These are phyloP conservation scores for Metschnikowia reukaufii DNA, from an alignment of 805 yeast species.

Conservation along the genomic window DNA sequence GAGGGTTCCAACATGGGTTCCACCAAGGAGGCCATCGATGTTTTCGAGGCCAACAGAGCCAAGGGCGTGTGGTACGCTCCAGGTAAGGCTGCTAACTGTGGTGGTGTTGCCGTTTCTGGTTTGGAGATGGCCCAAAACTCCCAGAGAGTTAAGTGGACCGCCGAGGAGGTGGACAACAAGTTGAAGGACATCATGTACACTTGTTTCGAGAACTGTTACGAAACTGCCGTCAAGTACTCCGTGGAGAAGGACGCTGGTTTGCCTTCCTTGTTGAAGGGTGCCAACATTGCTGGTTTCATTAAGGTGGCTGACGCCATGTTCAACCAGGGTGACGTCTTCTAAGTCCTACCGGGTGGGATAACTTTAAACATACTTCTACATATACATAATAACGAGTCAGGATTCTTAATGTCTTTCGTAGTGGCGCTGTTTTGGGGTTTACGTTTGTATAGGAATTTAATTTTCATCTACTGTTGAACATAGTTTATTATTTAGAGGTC, in stretches of 20 bases:
- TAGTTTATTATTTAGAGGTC: no score
- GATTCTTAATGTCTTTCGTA: neutral
- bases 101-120: slow-evolving; percentile 99
- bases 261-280: slow-evolving; percentile 97
- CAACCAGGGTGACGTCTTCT: slow-evolving; percentile 84
- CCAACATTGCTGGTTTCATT: slow-evolving; percentile 97
- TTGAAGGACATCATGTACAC: slow-evolving; percentile 89
- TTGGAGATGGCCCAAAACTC: slow-evolving; percentile 99
- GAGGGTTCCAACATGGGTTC: slow-evolving; percentile 99
- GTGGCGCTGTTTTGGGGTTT: no score
- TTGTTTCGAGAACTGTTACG: slow-evolving; percentile 91
- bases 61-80: slow-evolving; percentile 93
- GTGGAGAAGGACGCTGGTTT: slow-evolving; percentile 64
- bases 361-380: neutral
- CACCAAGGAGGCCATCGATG: slow-evolving; percentile 93
- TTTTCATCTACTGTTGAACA: no score
- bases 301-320: slow-evolving; percentile 99
- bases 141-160: slow-evolving; percentile 85
- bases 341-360: slow-evolving; percentile 16
- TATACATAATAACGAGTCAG: neutral
- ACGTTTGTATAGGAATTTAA: no score
- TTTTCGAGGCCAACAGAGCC: slow-evolving; percentile 81
- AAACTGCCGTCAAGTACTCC: slow-evolving; percentile 79
- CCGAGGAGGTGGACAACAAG: slow-evolving; percentile 89
- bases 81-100: slow-evolving; percentile 99